A percentile compares a stretch with the other conserved stretches of the same genome.
Conservation (phyloP, 371 early-diverging fungal genomes). For the Dinochytrium kinnereticum region DNA sequence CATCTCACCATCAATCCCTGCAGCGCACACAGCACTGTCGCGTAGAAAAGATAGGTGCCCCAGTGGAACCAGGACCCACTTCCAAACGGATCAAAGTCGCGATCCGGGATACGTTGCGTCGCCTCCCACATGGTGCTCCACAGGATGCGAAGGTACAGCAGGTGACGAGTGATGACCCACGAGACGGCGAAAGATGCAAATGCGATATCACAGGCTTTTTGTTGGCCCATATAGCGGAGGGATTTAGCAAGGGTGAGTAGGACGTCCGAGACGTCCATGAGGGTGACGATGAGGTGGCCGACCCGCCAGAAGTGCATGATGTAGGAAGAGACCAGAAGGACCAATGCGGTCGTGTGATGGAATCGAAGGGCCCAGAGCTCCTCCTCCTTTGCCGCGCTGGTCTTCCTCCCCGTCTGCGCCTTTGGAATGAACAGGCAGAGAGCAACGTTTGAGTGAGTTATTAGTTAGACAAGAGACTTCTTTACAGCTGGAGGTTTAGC, state of each 20-base stretch:
- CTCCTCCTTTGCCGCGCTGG: neutral
- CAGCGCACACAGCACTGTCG: neutral
- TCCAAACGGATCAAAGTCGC: neutral
- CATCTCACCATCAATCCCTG: constrained; percentile 3
- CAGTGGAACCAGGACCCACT: constrained; percentile 2
- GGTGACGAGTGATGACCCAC: neutral
- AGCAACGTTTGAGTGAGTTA: no score
- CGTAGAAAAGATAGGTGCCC: neutral
- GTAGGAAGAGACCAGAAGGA: neutral
- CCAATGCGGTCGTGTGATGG: neutral
- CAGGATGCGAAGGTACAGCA: neutral
- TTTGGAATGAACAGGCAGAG: no score
- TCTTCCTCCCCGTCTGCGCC: no score
- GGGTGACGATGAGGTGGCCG: neutral
- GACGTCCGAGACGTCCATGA: neutral
- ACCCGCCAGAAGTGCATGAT: neutral
- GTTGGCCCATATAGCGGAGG: neutral
- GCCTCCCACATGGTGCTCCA: neutral
- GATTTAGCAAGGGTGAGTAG: neutral
- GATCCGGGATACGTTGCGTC: neutral
- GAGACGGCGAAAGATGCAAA: neutral
- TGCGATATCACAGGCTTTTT: neutral
- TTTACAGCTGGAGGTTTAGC: no score
- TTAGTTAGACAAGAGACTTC: no score
- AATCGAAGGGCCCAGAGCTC: neutral